Evolutionary conservation across 495 filamentous ascomycete species (phyloP).

Genomic region (Peziza echinospora): DNA sequence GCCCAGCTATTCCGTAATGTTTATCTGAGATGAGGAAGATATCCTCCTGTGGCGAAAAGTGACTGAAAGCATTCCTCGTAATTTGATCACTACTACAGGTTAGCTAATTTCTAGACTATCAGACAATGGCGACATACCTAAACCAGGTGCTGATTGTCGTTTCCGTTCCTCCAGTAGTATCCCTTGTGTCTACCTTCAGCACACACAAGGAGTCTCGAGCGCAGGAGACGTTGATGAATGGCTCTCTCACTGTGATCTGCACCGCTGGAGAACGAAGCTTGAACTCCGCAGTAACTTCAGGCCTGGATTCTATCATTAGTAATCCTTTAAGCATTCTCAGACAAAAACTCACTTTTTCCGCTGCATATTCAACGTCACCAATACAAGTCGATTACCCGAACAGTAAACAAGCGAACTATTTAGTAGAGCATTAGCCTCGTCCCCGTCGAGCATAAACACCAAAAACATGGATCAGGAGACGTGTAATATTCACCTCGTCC

Average conservation of each 20-base stretch:
- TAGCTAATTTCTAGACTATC: conserved; percentile 1
- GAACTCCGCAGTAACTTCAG: conserved; percentile 9
- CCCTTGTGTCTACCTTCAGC: conserved; percentile 12
- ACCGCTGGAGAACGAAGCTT: conserved; percentile 17
- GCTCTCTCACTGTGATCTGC: conserved; percentile 17
- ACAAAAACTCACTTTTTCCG: not conserved
- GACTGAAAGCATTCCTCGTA: conserved; percentile 17
- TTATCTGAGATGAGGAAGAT: conserved; percentile 18
- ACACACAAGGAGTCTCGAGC: conserved; percentile 15
- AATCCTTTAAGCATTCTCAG: too few species aligned
- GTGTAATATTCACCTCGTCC: conserved; percentile 9
- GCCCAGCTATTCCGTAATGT: conserved; percentile 15
- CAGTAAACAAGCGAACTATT: conserved; percentile 16
- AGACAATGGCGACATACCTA: too few species aligned
- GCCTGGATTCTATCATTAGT: conserved; percentile 4
- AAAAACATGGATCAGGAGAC: not conserved
- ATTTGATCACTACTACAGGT: conserved; percentile 11
- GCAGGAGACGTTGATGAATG: conserved; percentile 17
- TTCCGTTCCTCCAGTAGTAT: conserved; percentile 9
- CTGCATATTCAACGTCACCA: conserved; percentile 11
- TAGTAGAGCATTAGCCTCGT: not conserved
- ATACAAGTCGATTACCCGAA: conserved; percentile 9
- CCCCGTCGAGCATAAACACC: too few species aligned
- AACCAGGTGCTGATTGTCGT: too few species aligned
- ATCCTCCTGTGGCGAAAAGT: conserved; percentile 9